Conservation (phyloP, 208 protist genomes). For the Trypanosoma avium region DNA sequence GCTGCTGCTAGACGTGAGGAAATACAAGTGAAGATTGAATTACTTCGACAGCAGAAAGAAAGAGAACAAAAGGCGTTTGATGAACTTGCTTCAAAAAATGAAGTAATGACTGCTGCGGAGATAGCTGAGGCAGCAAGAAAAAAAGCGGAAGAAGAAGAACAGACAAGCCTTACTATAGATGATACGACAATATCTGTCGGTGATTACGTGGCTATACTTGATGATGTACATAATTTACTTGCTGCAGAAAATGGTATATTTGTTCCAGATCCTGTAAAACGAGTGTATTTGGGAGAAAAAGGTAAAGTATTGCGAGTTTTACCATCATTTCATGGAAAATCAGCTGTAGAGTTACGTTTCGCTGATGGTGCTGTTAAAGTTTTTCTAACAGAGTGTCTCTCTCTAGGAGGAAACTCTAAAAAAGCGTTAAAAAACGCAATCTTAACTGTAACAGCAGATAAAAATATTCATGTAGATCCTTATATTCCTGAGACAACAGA, state of each 20-base stretch:
- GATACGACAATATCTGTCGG: slow-evolving; percentile 46
- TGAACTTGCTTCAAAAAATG: slow-evolving; percentile 36
- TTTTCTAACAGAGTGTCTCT: slow-evolving; percentile 79
- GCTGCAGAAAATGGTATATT: slow-evolving; percentile 60
- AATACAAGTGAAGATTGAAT: slow-evolving; percentile 66
- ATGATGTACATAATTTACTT: slow-evolving; percentile 45
- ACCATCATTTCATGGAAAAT: slow-evolving; percentile 69
- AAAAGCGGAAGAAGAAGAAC: slow-evolving; percentile 31
- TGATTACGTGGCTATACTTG: slow-evolving; percentile 50
- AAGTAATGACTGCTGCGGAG: slow-evolving; percentile 45
- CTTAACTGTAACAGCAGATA: background rate
- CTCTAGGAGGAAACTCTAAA: slow-evolving; percentile 23
- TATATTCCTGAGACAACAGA: background rate
- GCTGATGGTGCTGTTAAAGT: slow-evolving; percentile 74
- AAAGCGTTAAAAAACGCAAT: background rate
- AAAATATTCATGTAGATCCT: slow-evolving; percentile 5
- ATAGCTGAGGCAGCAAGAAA: slow-evolving; percentile 47
- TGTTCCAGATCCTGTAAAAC: slow-evolving; percentile 67
- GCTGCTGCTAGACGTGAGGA: slow-evolving; percentile 50
- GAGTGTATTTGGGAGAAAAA: slow-evolving; percentile 76
- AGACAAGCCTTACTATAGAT: slow-evolving; percentile 31
- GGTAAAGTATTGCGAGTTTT: slow-evolving; percentile 65
- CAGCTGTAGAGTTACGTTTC: slow-evolving; percentile 81
- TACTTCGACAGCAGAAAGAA: slow-evolving; percentile 55
- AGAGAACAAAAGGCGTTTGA: slow-evolving; percentile 72